Conservation (phyloP, 225 moss, liverwort and hornwort species). For the Rhytidiadelphus loreus region DNA sequence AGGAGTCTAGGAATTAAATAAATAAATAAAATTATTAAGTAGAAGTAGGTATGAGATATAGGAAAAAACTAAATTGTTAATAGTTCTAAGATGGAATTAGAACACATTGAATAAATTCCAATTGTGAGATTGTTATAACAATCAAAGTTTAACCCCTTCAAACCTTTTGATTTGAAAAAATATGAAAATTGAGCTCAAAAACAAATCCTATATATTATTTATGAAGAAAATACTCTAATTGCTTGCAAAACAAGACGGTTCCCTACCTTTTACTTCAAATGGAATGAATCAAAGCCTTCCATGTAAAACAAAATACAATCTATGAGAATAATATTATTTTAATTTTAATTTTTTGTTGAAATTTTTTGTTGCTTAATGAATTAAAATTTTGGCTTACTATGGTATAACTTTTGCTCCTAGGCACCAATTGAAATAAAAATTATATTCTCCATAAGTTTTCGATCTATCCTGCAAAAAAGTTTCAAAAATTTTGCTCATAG, state of each 20-base stretch:
- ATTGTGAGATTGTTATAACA: too few relatives aligned
- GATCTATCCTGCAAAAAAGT: too few relatives aligned
- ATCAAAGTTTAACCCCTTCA: accelerated
- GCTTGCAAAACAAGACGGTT: not conserved
- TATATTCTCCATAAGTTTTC: too few relatives aligned
- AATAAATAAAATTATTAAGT: too few relatives aligned
- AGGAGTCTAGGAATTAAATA: too few relatives aligned
- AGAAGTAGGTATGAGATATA: too few relatives aligned
- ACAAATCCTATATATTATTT: not conserved
- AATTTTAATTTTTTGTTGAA: not conserved
- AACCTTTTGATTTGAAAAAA: not conserved
- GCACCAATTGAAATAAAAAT: too few relatives aligned
- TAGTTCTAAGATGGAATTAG: not conserved
- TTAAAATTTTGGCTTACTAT: not conserved
- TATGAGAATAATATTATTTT: too few relatives aligned
- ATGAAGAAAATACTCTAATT: not conserved
- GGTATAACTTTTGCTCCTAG: too few relatives aligned
- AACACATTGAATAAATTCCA: not conserved
- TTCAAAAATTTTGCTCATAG: too few relatives aligned
- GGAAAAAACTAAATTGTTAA: too few relatives aligned
- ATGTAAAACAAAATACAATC: not conserved
- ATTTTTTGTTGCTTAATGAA: not conserved
- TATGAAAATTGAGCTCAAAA: not conserved
- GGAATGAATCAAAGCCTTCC: not conserved
- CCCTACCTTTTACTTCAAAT: not conserved